Base-by-base conservation (phyloP, 2,329 filamentous ascomycete genomes). In the Alternaria arborescens region DNA sequence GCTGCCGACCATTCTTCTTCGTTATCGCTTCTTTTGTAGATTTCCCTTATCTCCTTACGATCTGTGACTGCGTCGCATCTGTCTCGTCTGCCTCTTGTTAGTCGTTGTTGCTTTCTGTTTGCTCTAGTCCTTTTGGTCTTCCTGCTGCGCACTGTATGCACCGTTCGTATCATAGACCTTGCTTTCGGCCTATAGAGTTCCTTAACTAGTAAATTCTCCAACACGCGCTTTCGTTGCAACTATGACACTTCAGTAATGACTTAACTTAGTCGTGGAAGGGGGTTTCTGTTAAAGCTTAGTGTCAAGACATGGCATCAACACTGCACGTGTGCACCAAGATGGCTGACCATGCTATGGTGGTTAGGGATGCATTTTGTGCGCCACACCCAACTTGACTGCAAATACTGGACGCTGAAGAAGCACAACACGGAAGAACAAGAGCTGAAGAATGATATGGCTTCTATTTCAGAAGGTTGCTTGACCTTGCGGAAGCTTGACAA, bases 381-480 rank as follows among this genome's bases (percentile, higher is more conserved):
- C 32, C 4, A 36, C 12, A 14, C 32, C 32, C 5, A 36, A 14
- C 32, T 12, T 36, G 12, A 36, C 8, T 8, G n/a, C 38, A 20
- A 40, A n/a, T n/a, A 40, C n/a, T 41, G 5, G 11, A 32, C n/a
- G 4, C 16, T 20, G 5, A 3, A 16, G 11, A 20, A 32, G 11
- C 26, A 32, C 3, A 5, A 14, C 47, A 22, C 7, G 6, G 5
- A 18, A 14, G 1, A 36, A 51, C 1, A 28, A 52, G 16, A 41
- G 34, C 12, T 24, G 46, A 12, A 38, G 16, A 50, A 43, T 30
- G 51, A 34, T 20, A 42, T 34, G 51, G 20, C 8, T 42, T 53
- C 14, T 16, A 43, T 42, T 43, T 42, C 14, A 28, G 41, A 42
- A 53, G 42, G 51, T 30, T 26, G 51, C 18, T 53, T 53, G 28